A percentile compares a stretch with the other conserved stretches of the same genome.
Conservation (phyloP, 1,139 yeast genomes). For the Candida sanyaensis region DNA sequence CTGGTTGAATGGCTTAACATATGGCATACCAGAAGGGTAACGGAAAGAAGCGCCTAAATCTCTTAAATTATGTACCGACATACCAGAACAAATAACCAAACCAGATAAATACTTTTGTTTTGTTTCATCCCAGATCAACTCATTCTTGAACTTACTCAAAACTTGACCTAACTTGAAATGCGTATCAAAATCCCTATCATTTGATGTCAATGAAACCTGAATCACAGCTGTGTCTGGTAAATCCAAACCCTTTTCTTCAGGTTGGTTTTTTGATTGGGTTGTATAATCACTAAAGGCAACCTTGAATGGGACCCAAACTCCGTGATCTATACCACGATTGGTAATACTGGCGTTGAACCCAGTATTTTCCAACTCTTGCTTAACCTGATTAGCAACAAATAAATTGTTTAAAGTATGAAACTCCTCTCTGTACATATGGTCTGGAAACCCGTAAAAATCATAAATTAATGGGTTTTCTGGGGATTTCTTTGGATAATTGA, state of each 20-base stretch:
- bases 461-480: conserved; percentile 49
- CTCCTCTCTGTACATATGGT: conserved; percentile 59
- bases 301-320: conserved; percentile 79
- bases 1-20: conserved; percentile 51
- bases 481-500: conserved; percentile 39
- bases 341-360: conserved; percentile 49
- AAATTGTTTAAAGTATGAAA: conserved; percentile 53
- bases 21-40: conserved; percentile 38
- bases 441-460: conserved; percentile 75
- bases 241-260: conserved; percentile 35
- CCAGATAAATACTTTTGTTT: conserved; percentile 38
- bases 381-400: conserved; percentile 46
- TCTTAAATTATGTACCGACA: conserved; percentile 74
- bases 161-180: conserved; percentile 60
- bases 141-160: conserved; percentile 51
- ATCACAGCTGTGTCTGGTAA: conserved; percentile 53
- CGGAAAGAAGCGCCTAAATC: conserved; percentile 40
- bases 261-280: conserved; percentile 20
- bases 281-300: conserved; percentile 60
- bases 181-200: conserved; percentile 45
- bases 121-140: conserved; percentile 35
- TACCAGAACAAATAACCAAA: conserved; percentile 64
- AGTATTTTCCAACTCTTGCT: conserved; percentile 33
- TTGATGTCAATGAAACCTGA: conserved; percentile 62
- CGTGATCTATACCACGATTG: conserved; percentile 74